Evolutionary conservation across 805 yeast species (phyloP), one percentile per base, ranked within the genome.

Genomic region (Ogataea paraovalis): DNA sequence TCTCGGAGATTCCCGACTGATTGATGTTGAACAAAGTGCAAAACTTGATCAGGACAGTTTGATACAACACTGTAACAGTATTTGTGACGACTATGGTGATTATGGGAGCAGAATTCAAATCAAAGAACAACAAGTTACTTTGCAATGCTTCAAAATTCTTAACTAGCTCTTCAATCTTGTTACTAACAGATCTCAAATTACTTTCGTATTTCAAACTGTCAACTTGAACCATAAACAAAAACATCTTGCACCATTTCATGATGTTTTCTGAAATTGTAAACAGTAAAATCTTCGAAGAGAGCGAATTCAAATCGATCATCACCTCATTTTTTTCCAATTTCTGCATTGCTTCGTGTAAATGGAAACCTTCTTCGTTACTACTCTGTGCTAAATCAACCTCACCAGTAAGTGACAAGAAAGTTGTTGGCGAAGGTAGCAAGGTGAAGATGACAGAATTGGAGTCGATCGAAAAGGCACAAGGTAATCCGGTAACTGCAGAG

Each of bases 201-300:
- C 52, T 45, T 27, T 49, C 52, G 1, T 51, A 18, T 41, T 54
- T 53, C 16, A 65, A 47, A 14, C 64, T 52, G 13, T 57, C 58
- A 22, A 58, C 45, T 30, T 60, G 62, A n/a, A 61, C 66, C 50
- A 59, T 49, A 43, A 56, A 59, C 3, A 61, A 45, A 44, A 65
- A 64, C 53, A 58, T 61, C 46, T 56, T 62, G 47, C 66, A 58
- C 68, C 68, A 65, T 51, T 58, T 62, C 9, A 57, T 54, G 18
- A 64, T 57, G 48, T 65, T 61, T 47, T 65, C 68, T 19, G 64
- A 52, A 18, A 65, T 54, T 1, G 67, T 59, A 38, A 65, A 48
- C 22, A 64, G 43, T 27, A 65, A 48, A 13, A 61, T 53, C 32
- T 49, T 54, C 2, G 69, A 62, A 12, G 65, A 54, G 1, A 53